These are phyloP conservation scores for Talaromyces liani DNA, from an alignment of 495 filamentous ascomycete genomes.

Conservation along the genomic window DNA sequence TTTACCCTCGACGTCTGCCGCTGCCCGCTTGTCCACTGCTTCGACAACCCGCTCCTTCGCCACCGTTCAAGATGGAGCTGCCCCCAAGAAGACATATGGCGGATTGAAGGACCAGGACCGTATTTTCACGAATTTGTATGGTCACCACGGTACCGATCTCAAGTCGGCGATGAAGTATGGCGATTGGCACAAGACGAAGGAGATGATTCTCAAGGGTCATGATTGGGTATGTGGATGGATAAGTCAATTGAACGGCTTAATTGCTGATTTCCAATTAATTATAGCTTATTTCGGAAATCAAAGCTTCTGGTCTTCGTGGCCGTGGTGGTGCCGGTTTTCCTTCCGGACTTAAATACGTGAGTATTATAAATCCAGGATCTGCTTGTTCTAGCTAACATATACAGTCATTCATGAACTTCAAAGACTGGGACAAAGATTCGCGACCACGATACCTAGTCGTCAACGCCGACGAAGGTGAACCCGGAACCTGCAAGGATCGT, in stretches of 20 bases:
- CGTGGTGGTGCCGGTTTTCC: slow-evolving; percentile 97
- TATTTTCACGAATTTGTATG: slow-evolving; percentile 98
- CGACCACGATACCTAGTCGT: slow-evolving; percentile 95
- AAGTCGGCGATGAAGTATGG: slow-evolving; percentile 96
- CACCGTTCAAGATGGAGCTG: slow-evolving; percentile 76
- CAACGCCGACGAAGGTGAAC: slow-evolving; percentile 98
- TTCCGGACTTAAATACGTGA: slow-evolving; percentile 97
- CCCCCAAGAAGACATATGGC: slow-evolving; percentile 67
- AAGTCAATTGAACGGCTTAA: not conserved
- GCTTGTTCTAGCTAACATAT: slow-evolving; percentile 17
- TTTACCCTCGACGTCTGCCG: slow-evolving; percentile 32
- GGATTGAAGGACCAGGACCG: slow-evolving; percentile 90
- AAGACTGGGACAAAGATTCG: slow-evolving; percentile 97
- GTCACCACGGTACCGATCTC: slow-evolving; percentile 81
- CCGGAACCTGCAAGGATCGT: slow-evolving; percentile 97
- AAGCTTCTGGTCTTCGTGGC: slow-evolving; percentile 89
- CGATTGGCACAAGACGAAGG: slow-evolving; percentile 99
- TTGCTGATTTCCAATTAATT: not conserved
- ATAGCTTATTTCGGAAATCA: slow-evolving; percentile 91
- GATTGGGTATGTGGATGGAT: slow-evolving; percentile 63
- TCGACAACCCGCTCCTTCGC: slow-evolving; percentile 57
- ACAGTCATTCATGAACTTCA: slow-evolving; percentile 99
- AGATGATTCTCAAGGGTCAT: slow-evolving; percentile 92
- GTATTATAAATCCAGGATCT: slow-evolving; percentile 10
- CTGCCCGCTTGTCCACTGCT: slow-evolving; percentile 22